Percentiles rank a stretch among this genome's conserved stretches.
Conservation (phyloP, 495 filamentous ascomycete species). For the Lasiosphaeria hispida region DNA sequence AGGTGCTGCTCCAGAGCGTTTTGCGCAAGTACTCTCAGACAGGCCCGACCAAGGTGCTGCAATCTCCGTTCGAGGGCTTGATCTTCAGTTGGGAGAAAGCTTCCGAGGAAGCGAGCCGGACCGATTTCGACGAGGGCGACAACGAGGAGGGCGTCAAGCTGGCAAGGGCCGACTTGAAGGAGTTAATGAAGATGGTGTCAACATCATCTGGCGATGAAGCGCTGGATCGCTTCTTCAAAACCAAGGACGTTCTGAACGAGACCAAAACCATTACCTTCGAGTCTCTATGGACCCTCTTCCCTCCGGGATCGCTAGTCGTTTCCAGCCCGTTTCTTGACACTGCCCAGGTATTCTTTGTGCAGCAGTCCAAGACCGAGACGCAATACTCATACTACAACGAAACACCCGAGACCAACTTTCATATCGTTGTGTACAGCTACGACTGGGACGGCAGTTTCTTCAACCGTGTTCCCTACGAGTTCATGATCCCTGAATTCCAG, state of each 20-base stretch:
- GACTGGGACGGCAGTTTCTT: constrained; percentile 12
- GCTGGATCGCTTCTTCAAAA: constrained; percentile 9
- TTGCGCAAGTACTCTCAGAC: not conserved
- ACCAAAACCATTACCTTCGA: constrained; percentile 11
- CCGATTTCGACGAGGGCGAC: constrained; percentile 2
- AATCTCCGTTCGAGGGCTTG: constrained; percentile 7
- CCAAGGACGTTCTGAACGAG: not conserved
- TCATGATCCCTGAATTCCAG: constrained; percentile 4
- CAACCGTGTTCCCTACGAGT: constrained; percentile 4
- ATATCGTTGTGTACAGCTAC: constrained; percentile 10
- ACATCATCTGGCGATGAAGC: constrained; percentile 11
- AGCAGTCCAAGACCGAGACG: not conserved
- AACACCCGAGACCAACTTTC: not conserved
- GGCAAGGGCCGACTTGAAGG: constrained; percentile 1
- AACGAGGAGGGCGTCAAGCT: constrained; percentile 1
- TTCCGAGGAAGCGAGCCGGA: not conserved
- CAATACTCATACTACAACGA: constrained; percentile 1
- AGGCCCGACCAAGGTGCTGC: not conserved
- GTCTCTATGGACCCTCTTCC: constrained; percentile 12
- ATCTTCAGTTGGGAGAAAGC: constrained; percentile 3
- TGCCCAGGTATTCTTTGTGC: constrained; percentile 7
- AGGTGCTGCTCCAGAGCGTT: not conserved
- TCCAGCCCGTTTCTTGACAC: constrained; percentile 1
- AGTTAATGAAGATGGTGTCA: constrained; percentile 7
- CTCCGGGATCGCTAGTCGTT: not conserved